These are phyloP conservation scores for Remersonia thermophila DNA, from an alignment of 2,329 filamentous ascomycete species.

Conservation along the genomic window DNA sequence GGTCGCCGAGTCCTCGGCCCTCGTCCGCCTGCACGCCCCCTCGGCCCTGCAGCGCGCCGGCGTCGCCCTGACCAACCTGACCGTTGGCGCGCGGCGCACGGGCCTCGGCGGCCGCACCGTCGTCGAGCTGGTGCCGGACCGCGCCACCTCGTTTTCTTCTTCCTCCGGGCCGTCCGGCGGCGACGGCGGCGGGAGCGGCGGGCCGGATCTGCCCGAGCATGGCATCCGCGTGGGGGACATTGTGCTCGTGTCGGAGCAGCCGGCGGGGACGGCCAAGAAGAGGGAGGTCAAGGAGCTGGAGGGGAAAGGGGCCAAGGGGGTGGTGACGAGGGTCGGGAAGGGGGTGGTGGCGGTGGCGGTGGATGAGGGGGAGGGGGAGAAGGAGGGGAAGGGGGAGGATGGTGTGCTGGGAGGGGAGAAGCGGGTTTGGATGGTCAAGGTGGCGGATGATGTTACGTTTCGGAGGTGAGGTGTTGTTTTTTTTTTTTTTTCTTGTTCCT, in stretches of 20 bases:
- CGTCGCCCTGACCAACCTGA: constrained; percentile 66
- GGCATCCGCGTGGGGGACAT: constrained; percentile 68
- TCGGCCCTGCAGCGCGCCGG: constrained; percentile 60
- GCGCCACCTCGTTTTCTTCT: constrained; percentile 56
- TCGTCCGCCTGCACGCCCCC: constrained; percentile 57
- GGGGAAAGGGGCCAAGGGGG: constrained; percentile 55
- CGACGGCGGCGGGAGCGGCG: constrained; percentile 8
- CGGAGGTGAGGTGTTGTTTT: constrained; percentile 29
- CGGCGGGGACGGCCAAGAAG: constrained; percentile 59
- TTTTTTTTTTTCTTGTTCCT: too few species aligned
- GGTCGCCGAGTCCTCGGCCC: constrained; percentile 53
- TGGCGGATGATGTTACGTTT: constrained; percentile 58
- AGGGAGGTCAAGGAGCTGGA: constrained; percentile 59
- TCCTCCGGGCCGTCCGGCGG: constrained; percentile 4
- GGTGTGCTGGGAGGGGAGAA: constrained; percentile 23
- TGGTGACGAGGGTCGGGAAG: constrained; percentile 53
- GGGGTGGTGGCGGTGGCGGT: constrained; percentile 53
- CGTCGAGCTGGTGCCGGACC: constrained; percentile 54
- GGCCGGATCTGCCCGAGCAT: constrained; percentile 54
- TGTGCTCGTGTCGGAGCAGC: constrained; percentile 63
- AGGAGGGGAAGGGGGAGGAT: constrained; percentile 31
- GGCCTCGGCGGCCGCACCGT: constrained; percentile 87
- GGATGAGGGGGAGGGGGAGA: constrained; percentile 44
- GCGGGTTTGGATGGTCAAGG: constrained; percentile 52
- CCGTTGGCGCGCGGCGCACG: constrained; percentile 64